Evolutionary conservation across 441 rosid genomes (phyloP).

Genomic region (Syzygium syzygioides): DNA sequence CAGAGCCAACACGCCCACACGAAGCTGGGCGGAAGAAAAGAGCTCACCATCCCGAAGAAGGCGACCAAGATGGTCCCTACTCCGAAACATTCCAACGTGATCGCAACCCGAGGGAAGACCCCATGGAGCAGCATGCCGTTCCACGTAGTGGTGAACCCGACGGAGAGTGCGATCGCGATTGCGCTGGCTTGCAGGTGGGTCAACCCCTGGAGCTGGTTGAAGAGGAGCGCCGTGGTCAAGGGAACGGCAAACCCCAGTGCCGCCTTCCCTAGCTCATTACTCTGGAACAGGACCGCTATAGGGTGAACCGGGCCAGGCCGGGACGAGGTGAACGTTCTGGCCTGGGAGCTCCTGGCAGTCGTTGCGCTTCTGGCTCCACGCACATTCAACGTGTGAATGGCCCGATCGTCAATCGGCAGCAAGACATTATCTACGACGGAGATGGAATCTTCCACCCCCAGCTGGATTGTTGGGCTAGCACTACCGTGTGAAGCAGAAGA

Average conservation of each 20-base stretch:
- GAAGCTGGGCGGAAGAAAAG: rapidly evolving
- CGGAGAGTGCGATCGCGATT: not conserved
- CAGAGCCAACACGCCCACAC: not conserved
- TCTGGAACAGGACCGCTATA: not conserved
- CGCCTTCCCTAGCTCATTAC: not conserved
- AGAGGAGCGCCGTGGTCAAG: not conserved
- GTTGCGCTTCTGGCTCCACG: not conserved
- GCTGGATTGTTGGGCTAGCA: not conserved
- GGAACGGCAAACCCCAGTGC: not conserved
- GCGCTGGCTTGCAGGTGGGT: not conserved
- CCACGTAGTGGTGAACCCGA: not conserved
- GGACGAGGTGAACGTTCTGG: not conserved
- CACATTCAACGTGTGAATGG: not conserved
- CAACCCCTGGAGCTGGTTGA: not conserved
- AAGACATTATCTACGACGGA: not conserved
- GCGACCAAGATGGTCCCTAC: not conserved
- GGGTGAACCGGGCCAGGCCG: not conserved
- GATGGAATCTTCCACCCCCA: not conserved
- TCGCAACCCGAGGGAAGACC: not conserved
- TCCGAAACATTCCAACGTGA: not conserved
- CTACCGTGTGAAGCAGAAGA: not conserved
- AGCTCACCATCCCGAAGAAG: not conserved
- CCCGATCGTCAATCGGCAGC: too few species aligned
- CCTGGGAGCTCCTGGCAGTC: not conserved
- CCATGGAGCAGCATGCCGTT: not conserved